These are phyloP conservation scores for Penicillium arizonense DNA, from an alignment of 495 filamentous ascomycete genomes.

Conservation along the genomic window DNA sequence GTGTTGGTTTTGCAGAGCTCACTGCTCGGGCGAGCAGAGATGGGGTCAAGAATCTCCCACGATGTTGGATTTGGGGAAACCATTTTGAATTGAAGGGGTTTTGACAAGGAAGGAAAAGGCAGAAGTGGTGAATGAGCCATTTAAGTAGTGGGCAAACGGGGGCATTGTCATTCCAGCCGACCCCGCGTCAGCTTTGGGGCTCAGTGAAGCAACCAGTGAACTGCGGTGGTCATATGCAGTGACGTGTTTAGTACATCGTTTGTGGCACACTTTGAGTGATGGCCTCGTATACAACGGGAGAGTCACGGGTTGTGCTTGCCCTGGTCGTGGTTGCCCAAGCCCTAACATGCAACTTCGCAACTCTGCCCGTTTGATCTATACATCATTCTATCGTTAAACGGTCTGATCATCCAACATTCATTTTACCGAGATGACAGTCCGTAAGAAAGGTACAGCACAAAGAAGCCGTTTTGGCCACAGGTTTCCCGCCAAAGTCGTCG, in stretches of 20 bases:
- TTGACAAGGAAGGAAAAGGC: too few species aligned
- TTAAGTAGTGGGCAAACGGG: too few species aligned
- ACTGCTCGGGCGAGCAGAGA: neutral
- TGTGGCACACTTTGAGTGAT: neutral
- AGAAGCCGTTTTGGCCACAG: slow-evolving; percentile 24
- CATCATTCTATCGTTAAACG: slow-evolving; percentile 10
- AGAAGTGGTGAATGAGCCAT: too few species aligned
- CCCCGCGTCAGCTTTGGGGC: too few species aligned
- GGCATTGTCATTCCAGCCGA: too few species aligned
- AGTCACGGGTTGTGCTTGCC: neutral
- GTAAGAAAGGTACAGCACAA: slow-evolving; percentile 14
- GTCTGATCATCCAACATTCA: slow-evolving; percentile 3
- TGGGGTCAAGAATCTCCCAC: too few species aligned
- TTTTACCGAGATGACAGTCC: slow-evolving; percentile 20
- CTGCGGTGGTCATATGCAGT: too few species aligned
- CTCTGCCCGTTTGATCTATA: neutral
- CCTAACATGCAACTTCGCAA: neutral
- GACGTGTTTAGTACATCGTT: too few species aligned
- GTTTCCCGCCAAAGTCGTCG: slow-evolving; percentile 17
- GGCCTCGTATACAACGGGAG: too few species aligned
- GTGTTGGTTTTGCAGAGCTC: slow-evolving; percentile 2
- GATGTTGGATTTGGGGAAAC: neutral
- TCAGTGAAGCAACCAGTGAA: too few species aligned
- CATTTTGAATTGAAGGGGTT: too few species aligned
- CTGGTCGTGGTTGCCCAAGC: neutral